Percentiles rank a stretch among this genome's conserved stretches.
Conservation (phyloP, 345 rosid species). For the Pelargonium nanum region DNA sequence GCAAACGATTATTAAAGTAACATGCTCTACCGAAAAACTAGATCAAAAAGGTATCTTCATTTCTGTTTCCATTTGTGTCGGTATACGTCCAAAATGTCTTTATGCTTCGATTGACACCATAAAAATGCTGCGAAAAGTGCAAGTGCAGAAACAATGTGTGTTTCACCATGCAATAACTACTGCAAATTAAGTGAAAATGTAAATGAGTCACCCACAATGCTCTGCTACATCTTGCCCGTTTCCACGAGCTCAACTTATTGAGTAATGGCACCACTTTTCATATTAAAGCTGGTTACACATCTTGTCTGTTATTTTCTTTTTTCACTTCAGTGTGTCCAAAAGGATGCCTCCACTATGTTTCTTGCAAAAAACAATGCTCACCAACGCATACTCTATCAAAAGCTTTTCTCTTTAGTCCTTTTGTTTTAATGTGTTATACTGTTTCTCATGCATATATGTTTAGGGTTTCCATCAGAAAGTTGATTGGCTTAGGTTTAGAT, state of each 20-base stretch:
- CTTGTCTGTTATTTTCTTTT: conserved; percentile 6
- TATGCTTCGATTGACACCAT: background rate
- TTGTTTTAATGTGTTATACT: background rate
- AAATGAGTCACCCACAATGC: background rate
- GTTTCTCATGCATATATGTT: no score
- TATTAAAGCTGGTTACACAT: conserved; percentile 10
- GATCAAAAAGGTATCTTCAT: background rate
- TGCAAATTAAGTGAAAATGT: background rate
- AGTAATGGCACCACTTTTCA: conserved; percentile 3
- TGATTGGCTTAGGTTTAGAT: no score
- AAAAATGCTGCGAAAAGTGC: background rate
- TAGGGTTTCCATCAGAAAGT: conserved; percentile 3
- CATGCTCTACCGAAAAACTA: background rate
- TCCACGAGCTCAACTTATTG: background rate
- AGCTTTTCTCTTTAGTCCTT: conserved; percentile 9
- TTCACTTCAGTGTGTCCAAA: conserved; percentile 11
- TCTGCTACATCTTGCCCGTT: background rate
- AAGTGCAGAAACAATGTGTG: no score
- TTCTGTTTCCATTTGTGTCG: no score
- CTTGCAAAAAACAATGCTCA: conserved; percentile 8
- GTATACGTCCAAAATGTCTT: background rate
- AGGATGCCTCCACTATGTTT: conserved; percentile 18
- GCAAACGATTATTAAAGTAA: background rate
- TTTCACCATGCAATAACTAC: no score
- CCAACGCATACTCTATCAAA: background rate